A percentile compares a stretch with the other conserved stretches of the same genome.
Conservation (phyloP, 768 basidiomycete species). For the Wakefieldia striispora region DNA sequence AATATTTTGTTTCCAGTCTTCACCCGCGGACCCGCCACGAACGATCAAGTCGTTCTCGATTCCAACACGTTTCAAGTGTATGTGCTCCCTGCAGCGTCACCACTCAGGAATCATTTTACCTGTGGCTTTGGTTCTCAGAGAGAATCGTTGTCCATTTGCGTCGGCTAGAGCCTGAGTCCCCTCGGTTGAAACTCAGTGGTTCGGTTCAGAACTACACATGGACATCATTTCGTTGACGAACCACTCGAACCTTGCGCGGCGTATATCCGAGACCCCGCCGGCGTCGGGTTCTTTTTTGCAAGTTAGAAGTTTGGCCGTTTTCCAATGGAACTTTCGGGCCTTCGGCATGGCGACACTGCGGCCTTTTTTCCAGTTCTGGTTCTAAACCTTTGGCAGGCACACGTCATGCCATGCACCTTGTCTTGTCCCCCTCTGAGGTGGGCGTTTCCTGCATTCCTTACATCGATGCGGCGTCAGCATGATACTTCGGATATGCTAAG, state of each 20-base stretch:
- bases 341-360: constrained; percentile 10
- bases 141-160: background rate
- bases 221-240: too few species aligned
- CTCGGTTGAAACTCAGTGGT: constrained; percentile 6
- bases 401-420: too few species aligned
- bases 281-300: background rate
- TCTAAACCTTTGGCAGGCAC: background rate
- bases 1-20: background rate
- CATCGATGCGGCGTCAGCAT: too few species aligned
- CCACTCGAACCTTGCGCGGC: constrained; percentile 1
- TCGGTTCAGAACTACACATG: constrained; percentile 2
- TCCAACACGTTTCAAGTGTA: too few species aligned
- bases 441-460: too few species aligned
- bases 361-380: background rate
- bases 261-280: constrained; percentile 9
- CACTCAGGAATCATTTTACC: background rate
- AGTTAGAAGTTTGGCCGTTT: constrained; percentile 8
- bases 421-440: too few species aligned
- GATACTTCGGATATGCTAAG: too few species aligned
- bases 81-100: background rate
- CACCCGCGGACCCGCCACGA: too few species aligned
- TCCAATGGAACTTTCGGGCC: constrained; percentile 24
- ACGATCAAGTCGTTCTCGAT: too few species aligned
- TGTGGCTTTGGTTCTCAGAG: background rate
- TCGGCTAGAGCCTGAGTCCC: background rate